Percentiles rank a stretch among this genome's conserved stretches.
phyloP scores from a whole-genome alignment of 192 early-diverging fungal species.

The Paraglomus brasilianum region DNA sequence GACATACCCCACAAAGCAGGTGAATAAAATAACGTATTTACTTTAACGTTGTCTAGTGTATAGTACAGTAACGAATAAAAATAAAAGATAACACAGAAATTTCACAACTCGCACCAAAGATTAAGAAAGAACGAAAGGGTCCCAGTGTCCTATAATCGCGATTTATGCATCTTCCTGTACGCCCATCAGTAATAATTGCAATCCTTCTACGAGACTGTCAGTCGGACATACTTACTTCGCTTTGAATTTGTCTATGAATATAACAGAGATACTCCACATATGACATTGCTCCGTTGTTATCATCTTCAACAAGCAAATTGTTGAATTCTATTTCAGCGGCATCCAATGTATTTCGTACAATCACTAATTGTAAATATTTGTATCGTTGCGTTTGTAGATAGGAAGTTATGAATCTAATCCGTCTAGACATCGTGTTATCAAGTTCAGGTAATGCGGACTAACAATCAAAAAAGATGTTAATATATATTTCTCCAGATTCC shows the following conservation, averaged over 20 bases:
- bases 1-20: no score
- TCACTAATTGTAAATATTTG: conserved; percentile 63
- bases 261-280: conserved; percentile 92
- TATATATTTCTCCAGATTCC: background rate
- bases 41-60: no score
- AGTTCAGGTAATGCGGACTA: conserved; percentile 68
- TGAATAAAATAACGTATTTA: no score
- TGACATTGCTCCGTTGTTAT: conserved; percentile 80
- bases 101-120: no score
- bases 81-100: no score
- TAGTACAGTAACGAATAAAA: no score
- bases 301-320: conserved; percentile 82
- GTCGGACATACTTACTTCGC: conserved; percentile 53
- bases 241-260: conserved; percentile 86
- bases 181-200: background rate
- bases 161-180: no score
- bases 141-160: no score
- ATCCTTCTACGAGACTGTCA: background rate
- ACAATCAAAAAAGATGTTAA: background rate
- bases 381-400: conserved; percentile 65
- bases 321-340: conserved; percentile 77
- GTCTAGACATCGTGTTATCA: conserved; percentile 58
- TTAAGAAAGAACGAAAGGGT: no score
- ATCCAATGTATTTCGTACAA: conserved; percentile 87
- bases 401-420: conserved; percentile 63